Base-by-base conservation (phyloP, 208 protist genomes). In the Wallacemonas sp. region DNA sequence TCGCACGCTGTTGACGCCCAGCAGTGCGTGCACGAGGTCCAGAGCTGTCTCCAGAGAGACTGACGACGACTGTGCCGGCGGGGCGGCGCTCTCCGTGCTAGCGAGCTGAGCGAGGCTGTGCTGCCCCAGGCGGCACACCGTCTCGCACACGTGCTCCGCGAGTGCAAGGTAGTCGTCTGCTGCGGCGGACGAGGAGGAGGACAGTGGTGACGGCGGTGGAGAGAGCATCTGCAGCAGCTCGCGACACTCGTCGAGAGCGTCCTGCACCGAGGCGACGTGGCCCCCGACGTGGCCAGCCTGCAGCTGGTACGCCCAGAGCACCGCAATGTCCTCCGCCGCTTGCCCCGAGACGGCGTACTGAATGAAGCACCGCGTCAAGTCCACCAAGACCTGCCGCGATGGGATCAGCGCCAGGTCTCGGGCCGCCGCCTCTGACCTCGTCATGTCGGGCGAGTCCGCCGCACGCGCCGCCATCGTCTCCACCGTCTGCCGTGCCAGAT, bases 261-360 rank as follows among this genome's bases (percentile, higher is more conserved):
- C 57, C 33, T 52, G 43, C 60, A 38, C 36, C 8, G 2, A 23
- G 12, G 3, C 32, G 8, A 26, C n/a, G 6, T n/a, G n/a, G 4
- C 55, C 24, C 29, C 33, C 33, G 12, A 5, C 30, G n/a, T 30
- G 55, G 14, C 33, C 9, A n/a, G n/a, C 14, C 4, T 43, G 55
- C 1, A 88, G 39, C n/a, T 83, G 63, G 12, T 70, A 62, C 9
- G 21, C 26, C 86, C 82, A 92, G 5, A 92, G 72, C 21, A 61
- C 46, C 30, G 74, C 80, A 4, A 93, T 70, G 47, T 86, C 68
- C 55, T 65, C 46, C n/a, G 82, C 81, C 2, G 79, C 76, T 36
- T 73, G 70, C 0, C 87, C 87, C 0, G 81, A 84, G 33, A 93
- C 87, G 41, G 81, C 83, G 71, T 90, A 93, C 48, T 73, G 70